Conservation (phyloP, 345 rosid species). For the Euphorbia pulcherrima region DNA sequence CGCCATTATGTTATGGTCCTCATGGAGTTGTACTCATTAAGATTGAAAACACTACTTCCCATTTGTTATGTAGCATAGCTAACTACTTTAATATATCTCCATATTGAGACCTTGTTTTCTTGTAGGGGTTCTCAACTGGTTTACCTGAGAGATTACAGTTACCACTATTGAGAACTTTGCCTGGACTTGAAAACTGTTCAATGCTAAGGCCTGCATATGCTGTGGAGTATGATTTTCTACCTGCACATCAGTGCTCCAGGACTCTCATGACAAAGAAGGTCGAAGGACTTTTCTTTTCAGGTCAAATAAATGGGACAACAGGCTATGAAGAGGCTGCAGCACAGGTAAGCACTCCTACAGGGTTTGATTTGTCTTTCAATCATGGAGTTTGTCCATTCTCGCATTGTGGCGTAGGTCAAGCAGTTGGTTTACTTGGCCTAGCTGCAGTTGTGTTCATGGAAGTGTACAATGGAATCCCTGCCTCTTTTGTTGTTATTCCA, state of each 20-base stretch:
- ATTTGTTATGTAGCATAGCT: background rate
- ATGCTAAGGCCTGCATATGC: constrained; percentile 99
- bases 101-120: constrained; percentile 14
- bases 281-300: constrained; percentile 95
- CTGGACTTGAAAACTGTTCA: constrained; percentile 94
- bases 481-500: background rate
- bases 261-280: constrained; percentile 93
- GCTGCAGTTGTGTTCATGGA: background rate
- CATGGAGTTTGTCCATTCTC: constrained; percentile 7
- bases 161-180: constrained; percentile 93
- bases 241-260: constrained; percentile 89
- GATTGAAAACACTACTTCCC: background rate
- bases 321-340: constrained; percentile 99
- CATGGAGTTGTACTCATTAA: background rate
- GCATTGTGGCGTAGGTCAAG: background rate
- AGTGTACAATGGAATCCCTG: background rate
- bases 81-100: background rate
- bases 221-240: constrained; percentile 95
- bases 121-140: constrained; percentile 96
- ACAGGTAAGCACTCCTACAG: constrained; percentile 49
- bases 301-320: constrained; percentile 98
- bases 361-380: constrained; percentile 14
- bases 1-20: background rate
- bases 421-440: background rate
- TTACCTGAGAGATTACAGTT: constrained; percentile 89